Percentiles rank a stretch among this genome's conserved stretches.
Conservation (phyloP, 2,329 filamentous ascomycete genomes). For the Phoma sp. region DNA sequence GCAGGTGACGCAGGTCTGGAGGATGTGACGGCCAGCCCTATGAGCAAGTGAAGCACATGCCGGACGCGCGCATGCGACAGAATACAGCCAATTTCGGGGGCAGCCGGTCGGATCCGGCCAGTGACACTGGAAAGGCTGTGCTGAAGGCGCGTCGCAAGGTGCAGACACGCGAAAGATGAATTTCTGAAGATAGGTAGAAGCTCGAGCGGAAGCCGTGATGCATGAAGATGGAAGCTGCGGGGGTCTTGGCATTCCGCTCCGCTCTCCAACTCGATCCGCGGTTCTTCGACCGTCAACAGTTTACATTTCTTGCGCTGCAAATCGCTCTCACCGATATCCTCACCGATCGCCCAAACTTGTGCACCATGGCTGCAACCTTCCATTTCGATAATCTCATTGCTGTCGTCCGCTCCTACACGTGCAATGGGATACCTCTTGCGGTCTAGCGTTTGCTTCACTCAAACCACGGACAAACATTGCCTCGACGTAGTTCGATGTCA, state of each 20-base stretch:
- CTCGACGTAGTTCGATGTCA: conserved; percentile 5
- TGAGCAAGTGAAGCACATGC: conserved; percentile 35
- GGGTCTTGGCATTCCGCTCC: conserved; percentile 2
- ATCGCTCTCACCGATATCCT: conserved; percentile 1
- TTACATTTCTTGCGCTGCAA: background rate
- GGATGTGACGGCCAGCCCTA: conserved; percentile 42
- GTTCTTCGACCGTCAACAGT: background rate
- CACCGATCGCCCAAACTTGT: conserved; percentile 16
- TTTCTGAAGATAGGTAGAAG: background rate
- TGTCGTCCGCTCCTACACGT: conserved; percentile 8
- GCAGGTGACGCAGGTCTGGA: conserved; percentile 34
- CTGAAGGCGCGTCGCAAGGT: background rate
- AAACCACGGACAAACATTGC: conserved; percentile 17
- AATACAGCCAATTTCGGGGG: conserved; percentile 11
- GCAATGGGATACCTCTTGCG: conserved; percentile 8
- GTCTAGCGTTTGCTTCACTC: conserved; percentile 32
- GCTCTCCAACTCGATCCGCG: conserved; percentile 2
- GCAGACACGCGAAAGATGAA: too few species aligned
- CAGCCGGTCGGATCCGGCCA: background rate
- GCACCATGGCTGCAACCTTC: conserved; percentile 16
- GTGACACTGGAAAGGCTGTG: background rate
- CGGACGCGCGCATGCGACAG: conserved; percentile 35
- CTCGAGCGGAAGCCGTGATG: conserved; percentile 28
- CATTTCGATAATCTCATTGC: conserved; percentile 4
- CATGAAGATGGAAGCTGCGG: background rate